Base-by-base conservation (phyloP, 2,329 filamentous ascomycete species). In the Ascochyta clinopodiicola region DNA sequence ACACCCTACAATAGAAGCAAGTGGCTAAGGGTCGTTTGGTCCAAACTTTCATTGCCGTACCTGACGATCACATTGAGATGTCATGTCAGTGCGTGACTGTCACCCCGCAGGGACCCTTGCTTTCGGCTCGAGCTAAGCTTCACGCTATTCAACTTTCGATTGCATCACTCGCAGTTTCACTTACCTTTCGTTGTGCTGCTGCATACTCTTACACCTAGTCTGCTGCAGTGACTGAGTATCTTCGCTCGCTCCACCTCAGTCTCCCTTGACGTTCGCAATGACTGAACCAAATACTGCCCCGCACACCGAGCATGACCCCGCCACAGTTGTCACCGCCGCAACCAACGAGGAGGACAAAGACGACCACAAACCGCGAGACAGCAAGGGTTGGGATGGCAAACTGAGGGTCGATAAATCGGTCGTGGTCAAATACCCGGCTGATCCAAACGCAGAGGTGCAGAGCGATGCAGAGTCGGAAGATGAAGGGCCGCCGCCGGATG, bases 401-500 rank as follows among this genome's bases (percentile, higher is more conserved):
- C 81, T 94, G 56, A 84, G 91, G 35, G 78, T 96, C 45, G 87
- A 90, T 59, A 87, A 87, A 67, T 82, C 87, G 2, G 51, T 72
- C 24, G 57, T 51, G 10, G 66, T 53, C 5, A 54, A 68, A 43
- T 62, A 65, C 21, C 63, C 64, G 7, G 57, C 54, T 34, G 68
- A 72, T 40, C 60, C 91, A 2, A 91, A 95, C 70, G 91, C 90
- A 9, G 56, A 63, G 36, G 57, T 67, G 4, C 77, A 96, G 46
- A 90, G 89, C 38, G 92, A 97, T 68, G 86, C 90, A 0, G 92
- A 94, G 71, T 95, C 91, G 15, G 92, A 91, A 63, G 85, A 84
- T 54, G 82, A 75, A 48, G 70, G 66, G 3, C 69, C 71, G n/a
- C 63, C 66, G n/a, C 68, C 71, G 25, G 73, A 75, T 52, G 67